Base-by-base conservation (phyloP, 805 yeast species). In the Crinitomyces ghanaensis region DNA sequence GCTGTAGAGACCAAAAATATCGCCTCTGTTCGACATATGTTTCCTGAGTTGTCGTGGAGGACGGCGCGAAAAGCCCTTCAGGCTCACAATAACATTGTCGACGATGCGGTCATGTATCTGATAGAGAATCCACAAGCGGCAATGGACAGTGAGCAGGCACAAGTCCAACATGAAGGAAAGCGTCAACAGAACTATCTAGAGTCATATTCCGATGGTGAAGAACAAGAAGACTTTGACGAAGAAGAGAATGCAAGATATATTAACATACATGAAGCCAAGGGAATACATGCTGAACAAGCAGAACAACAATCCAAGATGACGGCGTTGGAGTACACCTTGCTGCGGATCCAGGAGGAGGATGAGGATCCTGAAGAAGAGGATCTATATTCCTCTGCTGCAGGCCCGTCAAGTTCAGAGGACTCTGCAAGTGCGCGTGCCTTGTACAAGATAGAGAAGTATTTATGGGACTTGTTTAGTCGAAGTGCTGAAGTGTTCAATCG, bases 331-430 rank as follows among this genome's bases (percentile, higher is more conserved):
- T 36, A 40, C 22, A 46, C 51, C 2, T 34, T 49, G 27, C 59
- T 72, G 27, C 51, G 79, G 40, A 57, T 81, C 40, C 77, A 79
- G 43, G 78, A 77, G 28, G 66, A 73, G 5, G 88, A 82, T 46
- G 94, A 83, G 42, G 93, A 82, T 52, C n/a, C n/a, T n/a, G 94
- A 83, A 45, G 74, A 78, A 2, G 95, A 83, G 49, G 93, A 81
- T 24, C 46, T 49, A 4, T 46, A 50, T 23, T 60, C 52, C n/a
- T 63, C 55, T 12, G 48, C 46, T 12, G 62, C 51, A 21, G n/a
- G n/a, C n/a, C 60, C 51, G 7, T 44, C 44, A 7, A 39, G 40
- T 4, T 43, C 34, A 14, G 48, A 44, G 23, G 46, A 44, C 15
- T 52, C 46, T 9, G 51, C 45, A 4, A 43, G 55, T 3, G 39